Base-by-base conservation (phyloP, 2,329 filamentous ascomycete genomes). In the Scedosporium apiospermum region DNA sequence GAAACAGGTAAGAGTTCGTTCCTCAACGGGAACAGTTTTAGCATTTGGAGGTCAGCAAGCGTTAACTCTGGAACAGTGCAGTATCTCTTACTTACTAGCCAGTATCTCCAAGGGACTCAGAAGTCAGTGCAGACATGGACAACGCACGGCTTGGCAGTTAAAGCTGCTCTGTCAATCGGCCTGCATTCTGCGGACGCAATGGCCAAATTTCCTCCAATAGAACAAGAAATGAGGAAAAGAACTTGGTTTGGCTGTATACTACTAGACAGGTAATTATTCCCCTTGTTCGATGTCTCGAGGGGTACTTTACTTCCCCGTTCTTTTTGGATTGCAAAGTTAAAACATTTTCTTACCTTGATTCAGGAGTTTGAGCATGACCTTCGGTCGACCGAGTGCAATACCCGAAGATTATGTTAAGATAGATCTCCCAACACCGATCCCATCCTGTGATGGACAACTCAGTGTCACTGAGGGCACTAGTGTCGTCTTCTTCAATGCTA, bases 31-130 rank as follows among this genome's bases (percentile, higher is more conserved):
- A 30, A 27, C 18, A 16, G 6, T n/a, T n/a, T 4, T 57, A n/a
- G 2, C 16, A 7, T 57, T 57, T 16, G 7, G 16, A 14, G 3
- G 1, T 38, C 10, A 14, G 4, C 6, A 38, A 14, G 4, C 6
- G 12, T 57, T 18, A 57, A 27, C 30, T 10, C n/a, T 27, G 9
- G 6, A 58, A 14, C 62, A 75, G 78, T 81, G 0, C 78, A 81
- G 66, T 74, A 74, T 61, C 71, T 81, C 16, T 71, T 82, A 0
- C 59, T 82, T 1, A 72, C 77, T 67, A 75, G 74, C 5, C 77
- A 79, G 63, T 82, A 82, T 63, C 71, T 82, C 0, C 79, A 82
- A 66, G 78, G 79, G 4, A 81, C 80, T 0, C 77, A 80, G 57
- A 76, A 75, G 42, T 81, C 80, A 0, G 71, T 80, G 2, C 75